A percentile compares a stretch with the other conserved stretches of the same genome.
phyloP scores from a whole-genome alignment of 208 protist genomes.

The Wallacemonas collosoma region DNA sequence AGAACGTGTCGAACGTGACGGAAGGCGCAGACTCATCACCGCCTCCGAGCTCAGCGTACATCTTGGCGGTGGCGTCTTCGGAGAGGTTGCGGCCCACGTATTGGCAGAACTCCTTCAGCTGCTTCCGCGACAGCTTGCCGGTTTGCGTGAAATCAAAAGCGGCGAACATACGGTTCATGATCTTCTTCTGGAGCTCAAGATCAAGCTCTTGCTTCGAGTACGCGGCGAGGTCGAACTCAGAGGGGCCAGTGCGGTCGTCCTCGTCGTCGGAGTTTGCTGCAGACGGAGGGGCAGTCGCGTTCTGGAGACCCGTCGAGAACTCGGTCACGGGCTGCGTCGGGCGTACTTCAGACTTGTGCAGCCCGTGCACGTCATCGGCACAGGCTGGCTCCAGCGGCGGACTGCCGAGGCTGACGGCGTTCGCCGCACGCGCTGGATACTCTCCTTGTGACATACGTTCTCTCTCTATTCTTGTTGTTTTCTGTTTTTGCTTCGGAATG shows the following conservation, averaged over 20 bases:
- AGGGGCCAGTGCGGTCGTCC: constrained; percentile 15
- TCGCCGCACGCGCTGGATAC: constrained; percentile 43
- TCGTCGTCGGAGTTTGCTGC: constrained; percentile 21
- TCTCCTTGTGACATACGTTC: neutral
- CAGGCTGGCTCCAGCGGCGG: constrained; percentile 17
- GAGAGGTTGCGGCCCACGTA: constrained; percentile 69
- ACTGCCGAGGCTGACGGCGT: constrained; percentile 38
- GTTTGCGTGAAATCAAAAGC: constrained; percentile 86
- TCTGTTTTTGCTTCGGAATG: neutral
- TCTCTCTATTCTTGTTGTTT: constrained; percentile 1
- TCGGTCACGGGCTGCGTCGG: constrained; percentile 28
- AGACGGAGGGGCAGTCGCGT: constrained; percentile 17
- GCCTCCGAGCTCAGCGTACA: constrained; percentile 63
- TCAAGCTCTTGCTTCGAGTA: constrained; percentile 85
- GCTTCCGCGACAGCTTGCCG: constrained; percentile 61
- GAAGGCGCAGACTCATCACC: constrained; percentile 39
- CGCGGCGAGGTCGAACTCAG: constrained; percentile 78
- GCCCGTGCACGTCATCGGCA: constrained; percentile 4
- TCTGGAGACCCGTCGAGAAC: constrained; percentile 61
- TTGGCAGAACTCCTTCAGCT: constrained; percentile 78
- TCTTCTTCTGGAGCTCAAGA: constrained; percentile 63
- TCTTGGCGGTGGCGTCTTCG: constrained; percentile 41
- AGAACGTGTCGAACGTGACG: constrained; percentile 89
- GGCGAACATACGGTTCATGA: constrained; percentile 90
- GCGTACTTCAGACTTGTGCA: constrained; percentile 17